Evolutionary conservation across 805 yeast genomes (phyloP).

Genomic region (Teunomyces tritomae): DNA sequence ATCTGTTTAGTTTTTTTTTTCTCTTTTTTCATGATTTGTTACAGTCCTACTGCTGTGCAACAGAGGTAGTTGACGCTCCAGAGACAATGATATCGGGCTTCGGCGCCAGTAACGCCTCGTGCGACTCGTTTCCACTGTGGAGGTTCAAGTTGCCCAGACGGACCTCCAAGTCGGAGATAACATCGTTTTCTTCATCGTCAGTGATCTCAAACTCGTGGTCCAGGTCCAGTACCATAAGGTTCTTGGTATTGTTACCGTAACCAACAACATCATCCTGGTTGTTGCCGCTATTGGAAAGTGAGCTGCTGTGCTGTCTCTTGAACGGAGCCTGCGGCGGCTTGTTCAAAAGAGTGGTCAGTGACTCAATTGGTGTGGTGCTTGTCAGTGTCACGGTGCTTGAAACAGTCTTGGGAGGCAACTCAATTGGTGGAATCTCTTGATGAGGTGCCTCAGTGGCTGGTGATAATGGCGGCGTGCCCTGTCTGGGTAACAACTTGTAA

Average conservation of each 20-base stretch:
- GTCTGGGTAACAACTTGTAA: conserved; percentile 67
- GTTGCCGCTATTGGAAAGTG: conserved; percentile 27
- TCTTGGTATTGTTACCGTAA: background rate
- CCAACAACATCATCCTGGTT: conserved; percentile 20
- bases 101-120: conserved; percentile 2
- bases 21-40: background rate
- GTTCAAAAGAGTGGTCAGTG: conserved; percentile 3
- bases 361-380: conserved; percentile 15
- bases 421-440: background rate
- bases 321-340: conserved; percentile 12
- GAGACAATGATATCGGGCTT: conserved; percentile 14
- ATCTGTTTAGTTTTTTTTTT: no score
- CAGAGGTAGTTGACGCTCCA: conserved; percentile 10
- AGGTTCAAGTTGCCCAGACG: conserved; percentile 6
- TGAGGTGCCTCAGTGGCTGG: background rate
- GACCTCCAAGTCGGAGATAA: conserved; percentile 12
- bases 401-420: background rate
- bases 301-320: conserved; percentile 33
- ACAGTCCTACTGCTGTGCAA: background rate
- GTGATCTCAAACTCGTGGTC: conserved; percentile 37
- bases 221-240: conserved; percentile 36
- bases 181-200: conserved; percentile 20
- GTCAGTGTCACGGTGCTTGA: conserved; percentile 13
- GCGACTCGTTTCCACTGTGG: conserved; percentile 1
- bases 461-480: conserved; percentile 8